Evolutionary conservation across 208 protist species (phyloP).

Genomic region (Leishmania arabica): DNA sequence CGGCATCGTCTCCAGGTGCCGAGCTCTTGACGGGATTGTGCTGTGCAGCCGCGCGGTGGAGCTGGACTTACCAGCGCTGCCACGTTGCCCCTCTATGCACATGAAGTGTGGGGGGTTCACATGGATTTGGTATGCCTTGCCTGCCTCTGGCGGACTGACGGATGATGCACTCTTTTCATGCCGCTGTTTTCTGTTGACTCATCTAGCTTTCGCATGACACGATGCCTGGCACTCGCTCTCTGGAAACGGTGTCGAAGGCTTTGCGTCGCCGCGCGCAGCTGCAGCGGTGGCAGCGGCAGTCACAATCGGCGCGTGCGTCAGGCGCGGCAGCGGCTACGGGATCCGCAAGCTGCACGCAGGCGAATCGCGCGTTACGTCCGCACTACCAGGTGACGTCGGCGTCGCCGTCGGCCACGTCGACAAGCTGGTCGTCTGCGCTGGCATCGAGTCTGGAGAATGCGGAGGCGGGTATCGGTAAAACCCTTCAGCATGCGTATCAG

Average conservation of each 20-base stretch:
- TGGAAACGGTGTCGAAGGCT: conserved; percentile 37
- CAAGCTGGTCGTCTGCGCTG: not conserved
- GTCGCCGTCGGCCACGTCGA: not conserved
- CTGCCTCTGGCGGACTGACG: not conserved
- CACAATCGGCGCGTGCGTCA: not conserved
- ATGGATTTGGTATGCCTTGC: not conserved
- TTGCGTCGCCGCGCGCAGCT: conserved; percentile 48
- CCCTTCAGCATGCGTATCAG: conserved; percentile 22
- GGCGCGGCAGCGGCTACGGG: not conserved
- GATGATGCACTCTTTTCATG: not conserved
- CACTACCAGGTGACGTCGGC: not conserved
- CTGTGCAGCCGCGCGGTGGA: not conserved
- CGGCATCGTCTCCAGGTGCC: too few relatives aligned
- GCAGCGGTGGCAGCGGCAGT: conserved; percentile 17
- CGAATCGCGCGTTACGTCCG: not conserved
- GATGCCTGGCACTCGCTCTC: conserved; percentile 5
- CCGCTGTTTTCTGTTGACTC: not conserved
- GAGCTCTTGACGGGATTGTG: too few relatives aligned
- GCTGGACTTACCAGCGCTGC: not conserved
- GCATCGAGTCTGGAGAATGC: too few relatives aligned
- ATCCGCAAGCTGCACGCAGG: not conserved
- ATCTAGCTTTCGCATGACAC: not conserved
- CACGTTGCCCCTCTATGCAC: not conserved
- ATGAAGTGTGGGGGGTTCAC: not conserved
- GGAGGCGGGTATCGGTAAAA: not conserved